Conservation (phyloP, 352 stramenopile species). For the Phytophthora foliorum region DNA sequence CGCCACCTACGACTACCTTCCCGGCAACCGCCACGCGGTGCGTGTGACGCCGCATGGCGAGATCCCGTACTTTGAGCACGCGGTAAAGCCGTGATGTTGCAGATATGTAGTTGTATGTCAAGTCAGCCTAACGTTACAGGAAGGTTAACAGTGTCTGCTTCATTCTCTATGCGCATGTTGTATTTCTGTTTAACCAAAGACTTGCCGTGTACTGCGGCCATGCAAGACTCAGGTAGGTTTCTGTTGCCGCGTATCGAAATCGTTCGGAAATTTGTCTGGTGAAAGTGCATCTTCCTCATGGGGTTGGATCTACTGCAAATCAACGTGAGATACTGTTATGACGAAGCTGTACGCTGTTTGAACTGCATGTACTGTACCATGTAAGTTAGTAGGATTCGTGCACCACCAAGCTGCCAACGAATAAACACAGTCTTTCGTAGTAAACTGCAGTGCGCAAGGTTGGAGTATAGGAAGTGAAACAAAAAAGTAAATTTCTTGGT, state of each 20-base stretch:
- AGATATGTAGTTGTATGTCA: background rate
- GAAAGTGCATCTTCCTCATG: too few species aligned
- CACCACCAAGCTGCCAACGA: too few species aligned
- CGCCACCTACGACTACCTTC: constrained; percentile 29
- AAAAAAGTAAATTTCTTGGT: background rate
- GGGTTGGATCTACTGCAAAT: too few species aligned
- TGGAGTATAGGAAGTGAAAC: background rate
- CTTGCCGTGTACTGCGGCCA: background rate
- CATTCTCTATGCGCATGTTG: background rate
- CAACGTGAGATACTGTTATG: too few species aligned
- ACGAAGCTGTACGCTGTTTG: too few species aligned
- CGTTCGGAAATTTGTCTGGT: too few species aligned
- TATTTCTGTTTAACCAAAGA: background rate
- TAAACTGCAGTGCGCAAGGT: too few species aligned
- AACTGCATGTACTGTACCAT: too few species aligned
- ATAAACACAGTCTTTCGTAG: too few species aligned
- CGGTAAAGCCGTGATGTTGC: background rate
- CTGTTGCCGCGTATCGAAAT: too few species aligned
- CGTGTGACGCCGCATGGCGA: constrained; percentile 30
- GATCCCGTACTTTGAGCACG: constrained; percentile 26
- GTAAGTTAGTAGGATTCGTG: too few species aligned
- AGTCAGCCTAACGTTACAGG: background rate
- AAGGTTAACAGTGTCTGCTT: background rate
- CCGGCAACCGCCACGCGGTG: constrained; percentile 28
- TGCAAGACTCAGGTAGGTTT: too few species aligned